Percentiles rank a stretch among this genome's conserved stretches.
Evolutionary conservation across 495 filamentous ascomycete species (phyloP).

Genomic region (Pseudevernia furfuracea): DNA sequence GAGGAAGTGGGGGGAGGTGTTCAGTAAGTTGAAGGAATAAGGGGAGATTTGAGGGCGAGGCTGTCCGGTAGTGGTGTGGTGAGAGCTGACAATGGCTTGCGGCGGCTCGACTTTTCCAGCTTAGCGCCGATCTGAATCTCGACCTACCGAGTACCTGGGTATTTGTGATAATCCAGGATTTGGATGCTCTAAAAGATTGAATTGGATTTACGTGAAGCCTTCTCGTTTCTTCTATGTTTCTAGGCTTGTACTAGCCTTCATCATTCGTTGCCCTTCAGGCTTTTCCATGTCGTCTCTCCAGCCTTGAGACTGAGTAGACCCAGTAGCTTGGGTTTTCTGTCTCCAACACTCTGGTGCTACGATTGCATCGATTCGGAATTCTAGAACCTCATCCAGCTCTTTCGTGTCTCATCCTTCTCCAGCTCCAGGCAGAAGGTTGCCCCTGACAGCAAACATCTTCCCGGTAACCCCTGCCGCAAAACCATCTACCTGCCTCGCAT

Average conservation of each 20-base stretch:
- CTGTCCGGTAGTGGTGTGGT: not conserved
- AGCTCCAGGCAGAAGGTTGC: slow-evolving; percentile 46
- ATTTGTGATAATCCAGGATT: not conserved
- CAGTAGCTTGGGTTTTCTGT: not conserved
- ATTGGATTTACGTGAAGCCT: not conserved
- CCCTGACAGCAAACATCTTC: slow-evolving; percentile 98
- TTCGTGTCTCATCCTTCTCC: slow-evolving; percentile 15
- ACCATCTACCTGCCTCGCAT: slow-evolving; percentile 93
- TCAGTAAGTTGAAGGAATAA: too few relatives aligned
- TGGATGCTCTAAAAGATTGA: not conserved
- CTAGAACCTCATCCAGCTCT: not conserved
- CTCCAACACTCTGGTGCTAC: not conserved
- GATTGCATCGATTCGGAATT: not conserved
- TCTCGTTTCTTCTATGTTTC: not conserved
- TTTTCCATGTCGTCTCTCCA: not conserved
- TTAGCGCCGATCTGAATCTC: not conserved
- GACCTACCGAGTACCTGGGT: not conserved
- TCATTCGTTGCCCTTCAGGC: not conserved
- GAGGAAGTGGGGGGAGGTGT: not conserved
- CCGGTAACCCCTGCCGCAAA: slow-evolving; percentile 82
- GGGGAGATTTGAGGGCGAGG: not conserved
- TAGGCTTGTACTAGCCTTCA: not conserved
- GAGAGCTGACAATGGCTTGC: not conserved
- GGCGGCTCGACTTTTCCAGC: not conserved
- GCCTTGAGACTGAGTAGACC: not conserved